Base-by-base conservation (phyloP, 2,329 filamentous ascomycete genomes). In the Colletotrichum sp. region DNA sequence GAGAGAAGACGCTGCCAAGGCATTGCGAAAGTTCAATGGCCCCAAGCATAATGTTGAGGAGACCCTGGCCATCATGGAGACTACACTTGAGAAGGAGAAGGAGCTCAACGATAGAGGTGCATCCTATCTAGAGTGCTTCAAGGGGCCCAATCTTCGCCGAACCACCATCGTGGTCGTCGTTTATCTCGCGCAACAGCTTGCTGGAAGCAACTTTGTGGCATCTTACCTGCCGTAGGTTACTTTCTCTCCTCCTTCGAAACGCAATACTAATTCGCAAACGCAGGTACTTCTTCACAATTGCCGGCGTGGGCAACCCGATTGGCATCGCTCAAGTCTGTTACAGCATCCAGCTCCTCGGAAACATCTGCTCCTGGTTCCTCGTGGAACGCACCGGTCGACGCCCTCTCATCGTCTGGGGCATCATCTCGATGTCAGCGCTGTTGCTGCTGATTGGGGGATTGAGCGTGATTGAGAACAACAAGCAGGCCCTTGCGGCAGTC, bases 131-230 rank as follows among this genome's bases (percentile, higher is more conserved):
- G 88, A 90, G 70, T 89, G 87, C 59, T 86, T 90, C 76, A 85
- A 80, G 51, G 86, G 85, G 0, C 81, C 83, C 21, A 88, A 88
- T 72, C 77, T 85, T n/a, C 83, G 87, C 12, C 85, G 88, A n/a
- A 90, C 88, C 0, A 88, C 90, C 76, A 89, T 90, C 33, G 85
- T 87, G 5, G 84, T 85, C 74, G 90, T 92, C 81, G 90, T 91
- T 3, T 93, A 91, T 84, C 87, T 89, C 2, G 91, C 91, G 3
- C 91, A 93, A 78, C 91, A 92, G 18, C 82, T 93, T 3, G 90
- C 87, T 58, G 91, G 91, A 18, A 90, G 84, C n/a, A 73, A 78
- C 33, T 86, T 85, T 55, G 77, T 81, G 1, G 79, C 81, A 4
- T 76, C 78, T 7, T 86, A 86, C 70, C 69, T 70, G 0, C 47